Base-by-base conservation (phyloP, 148 eudicot genomes). In the Cornus controversa region DNA sequence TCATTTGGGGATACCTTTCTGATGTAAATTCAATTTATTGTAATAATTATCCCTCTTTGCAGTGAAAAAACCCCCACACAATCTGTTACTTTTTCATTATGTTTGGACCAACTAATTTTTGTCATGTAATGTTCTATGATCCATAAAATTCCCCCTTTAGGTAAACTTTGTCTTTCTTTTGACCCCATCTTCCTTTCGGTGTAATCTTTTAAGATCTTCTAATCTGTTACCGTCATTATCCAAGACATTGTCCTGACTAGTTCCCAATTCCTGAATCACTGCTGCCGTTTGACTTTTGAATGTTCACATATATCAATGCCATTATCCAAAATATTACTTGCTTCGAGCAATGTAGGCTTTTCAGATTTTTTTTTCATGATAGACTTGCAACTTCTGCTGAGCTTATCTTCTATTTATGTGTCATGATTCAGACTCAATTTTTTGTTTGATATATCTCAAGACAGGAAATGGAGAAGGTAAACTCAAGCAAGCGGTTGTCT, bases 381-480 rank as follows among this genome's bases (percentile, higher is more conserved):
- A 10, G 29, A 36, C 69, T 57, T 14, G 24, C 36, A 13, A 36
- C 27, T 29, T 70, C 71, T 27, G 68, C n/a, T 65, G 57, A 58
- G 10, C 64, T 42, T 70, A 8, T 71, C 6, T 64, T 66, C 34
- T 66, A 62, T 18, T 62, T 78, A 15, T 67, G 27, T 72, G 2
- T 73, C n/a, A 22, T 0, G 10, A 54, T 13, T 54, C 34, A 26
- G 36, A 70, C 80, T 65, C 58, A 57, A 15, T 22, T 24, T 77
- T 57, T 65, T 76, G 26, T 68, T 83, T 75, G 57, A 74, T 47
- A 29, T 79, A 69, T 62, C 58, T 77, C 83, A 67, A 78, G 70
- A 80, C 98, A 96, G 99, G 93, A 86, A 90, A 89, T 82, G 89
- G 95, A 90, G 88, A 85, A 85, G 83, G 69, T 93, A 65, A 87